Evolutionary conservation across 148 eudicot species (phyloP), one percentile per base, ranked within the genome.

Genomic region (Amaranthus hypochondriacus): DNA sequence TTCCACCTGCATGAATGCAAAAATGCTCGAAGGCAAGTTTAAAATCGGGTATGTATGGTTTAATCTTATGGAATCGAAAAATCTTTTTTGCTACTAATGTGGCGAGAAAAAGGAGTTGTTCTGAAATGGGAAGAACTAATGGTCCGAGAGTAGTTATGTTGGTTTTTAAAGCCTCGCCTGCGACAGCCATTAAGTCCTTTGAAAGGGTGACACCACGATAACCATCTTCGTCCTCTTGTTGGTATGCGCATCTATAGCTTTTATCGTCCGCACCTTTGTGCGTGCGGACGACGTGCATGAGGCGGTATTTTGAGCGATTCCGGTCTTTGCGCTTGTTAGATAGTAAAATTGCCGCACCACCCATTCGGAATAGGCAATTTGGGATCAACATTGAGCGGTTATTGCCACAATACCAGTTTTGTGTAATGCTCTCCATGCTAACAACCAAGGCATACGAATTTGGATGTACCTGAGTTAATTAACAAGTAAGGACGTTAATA

Each of bases 381-480:
- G 82, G 52, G 9, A 79, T 70, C 12, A 79, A 78, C 82, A 79
- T 79, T 70, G 82, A 79, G n/a, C 82, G 82, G 15, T 72, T 72
- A 66, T 79, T 79, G 9, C 82, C 82, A 61, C 70, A 79, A 66
- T 74, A 79, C 82, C 82, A 79, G 18, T 79, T 79, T 44, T 67
- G 64, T 56, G 82, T 63, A 14, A 71, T 75, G 56, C 78, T 75
- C 71, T 79, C 82, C 57, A 66, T 75, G 55, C 78, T 79, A 0
- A 79, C 71, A 2, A 79, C 78, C 71, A 79, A 49, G 3, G 78
- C 82, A 49, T 79, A 75, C 3, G 82, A 70, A 46, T 79, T 79
- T 4, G 69, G 61, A 21, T 79, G 82, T 60, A 79, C 82, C 82
- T 79, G 66, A 42, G 18, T 12, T 42, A 71, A 15, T 8, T 10